Evolutionary conservation across 2,329 filamentous ascomycete species (phyloP), one percentile per base, ranked within the genome.

Genomic region (Raffaelea albimanens): DNA sequence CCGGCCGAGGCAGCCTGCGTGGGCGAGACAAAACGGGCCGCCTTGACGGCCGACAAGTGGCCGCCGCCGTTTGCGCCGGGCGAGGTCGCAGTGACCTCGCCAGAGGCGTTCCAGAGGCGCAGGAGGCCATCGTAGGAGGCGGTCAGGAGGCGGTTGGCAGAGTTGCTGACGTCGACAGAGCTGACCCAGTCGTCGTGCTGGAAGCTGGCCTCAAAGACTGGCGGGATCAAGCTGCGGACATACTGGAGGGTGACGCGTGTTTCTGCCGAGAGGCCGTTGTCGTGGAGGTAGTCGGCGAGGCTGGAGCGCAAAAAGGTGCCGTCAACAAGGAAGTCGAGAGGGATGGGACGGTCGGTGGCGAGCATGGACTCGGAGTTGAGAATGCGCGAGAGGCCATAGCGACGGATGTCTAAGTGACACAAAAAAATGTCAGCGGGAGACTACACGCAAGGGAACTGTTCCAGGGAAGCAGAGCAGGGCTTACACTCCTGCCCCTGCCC

Each of bases 161-260:
- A n/a, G 3, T 81, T 78, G 7, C 70, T 71, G 4, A 95, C 78
- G 63, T 96, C 89, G 22, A 97, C 81, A 22, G 80, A 78, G 62
- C 87, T 87, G 43, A 98, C 86, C 93, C 93, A 98, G 65, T 97
- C 93, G 60, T 98, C 90, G 64, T 98, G 91, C 69, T 96, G 84
- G 63, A 95, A 98, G 61, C 86, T 93, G 13, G 89, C 85, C 57
- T 95, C 82, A 63, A 93, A 91, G 33, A 86, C 75, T 18, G 93
- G 93, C 8, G 93, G 93, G 51, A 96, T 81, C 56, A 96, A 71
- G 53, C 89, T 93, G 58, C 89, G 84, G 33, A 96, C 88, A 66
- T 97, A 98, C 70, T 97, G 90, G 49, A 98, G 76, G 33, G 83
- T 85, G 45, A 98, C 70, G 4, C 85, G 91, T 4, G 83, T 85